Evolutionary conservation across 2,329 filamentous ascomycete species (phyloP).

Genomic region (Colletotrichum ledebouriae): DNA sequence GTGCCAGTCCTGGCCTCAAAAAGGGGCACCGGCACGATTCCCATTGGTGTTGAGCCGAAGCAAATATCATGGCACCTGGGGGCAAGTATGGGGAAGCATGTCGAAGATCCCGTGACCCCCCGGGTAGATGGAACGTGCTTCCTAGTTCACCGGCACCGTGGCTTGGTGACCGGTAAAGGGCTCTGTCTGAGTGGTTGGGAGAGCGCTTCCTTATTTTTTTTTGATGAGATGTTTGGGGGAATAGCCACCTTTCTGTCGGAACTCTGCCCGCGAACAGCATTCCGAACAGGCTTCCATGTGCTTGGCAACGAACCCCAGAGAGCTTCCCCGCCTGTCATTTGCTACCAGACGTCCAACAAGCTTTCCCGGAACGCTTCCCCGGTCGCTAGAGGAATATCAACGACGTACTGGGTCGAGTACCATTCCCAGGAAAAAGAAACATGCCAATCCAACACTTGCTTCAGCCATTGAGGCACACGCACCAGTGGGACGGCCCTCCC

Average conservation of each 20-base stretch:
- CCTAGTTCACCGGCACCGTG: constrained; percentile 1
- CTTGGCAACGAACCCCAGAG: constrained; percentile 4
- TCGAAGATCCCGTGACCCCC: constrained; percentile 1
- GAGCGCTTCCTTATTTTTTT: not conserved
- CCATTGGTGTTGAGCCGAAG: constrained; percentile 13
- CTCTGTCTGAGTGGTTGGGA: not conserved
- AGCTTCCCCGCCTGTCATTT: constrained; percentile 14
- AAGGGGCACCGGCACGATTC: not conserved
- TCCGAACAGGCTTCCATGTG: constrained; percentile 1
- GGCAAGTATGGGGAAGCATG: constrained; percentile 9
- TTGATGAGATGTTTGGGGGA: not conserved
- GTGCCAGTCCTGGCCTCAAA: constrained; percentile 7
- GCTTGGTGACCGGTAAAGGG: constrained; percentile 1
- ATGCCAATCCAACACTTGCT: not conserved
- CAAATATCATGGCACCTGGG: constrained; percentile 6
- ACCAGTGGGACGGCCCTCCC: constrained; percentile 10
- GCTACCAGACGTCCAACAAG: not conserved
- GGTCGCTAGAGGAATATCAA: not conserved
- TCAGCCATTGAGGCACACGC: not conserved
- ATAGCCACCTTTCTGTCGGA: not conserved
- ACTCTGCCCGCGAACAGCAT: not conserved
- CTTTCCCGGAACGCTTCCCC: constrained; percentile 3
- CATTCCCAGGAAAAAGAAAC: not conserved
- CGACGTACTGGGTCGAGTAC: not conserved
- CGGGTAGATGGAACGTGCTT: constrained; percentile 1